Percentiles rank a stretch among this genome's conserved stretches.
Evolutionary conservation across 208 protist genomes (phyloP).

Genomic region (Trypanosoma lewisi): DNA sequence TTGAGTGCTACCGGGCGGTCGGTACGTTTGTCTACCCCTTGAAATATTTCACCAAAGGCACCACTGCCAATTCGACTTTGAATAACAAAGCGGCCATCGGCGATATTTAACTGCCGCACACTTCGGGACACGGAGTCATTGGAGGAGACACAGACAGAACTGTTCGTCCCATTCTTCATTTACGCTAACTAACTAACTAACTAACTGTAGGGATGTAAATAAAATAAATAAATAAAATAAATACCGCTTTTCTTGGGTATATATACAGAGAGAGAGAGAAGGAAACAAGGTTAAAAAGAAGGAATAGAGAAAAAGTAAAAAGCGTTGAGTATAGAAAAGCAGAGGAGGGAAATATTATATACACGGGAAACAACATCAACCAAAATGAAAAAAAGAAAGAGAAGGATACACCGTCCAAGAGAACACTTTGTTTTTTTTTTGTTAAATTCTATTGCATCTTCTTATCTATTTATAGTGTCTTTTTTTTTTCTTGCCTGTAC

Average conservation of each 20-base stretch:
- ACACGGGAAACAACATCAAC: too few species aligned
- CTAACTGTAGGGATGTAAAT: too few species aligned
- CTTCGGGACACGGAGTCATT: not conserved
- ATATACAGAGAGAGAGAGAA: too few species aligned
- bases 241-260: too few species aligned
- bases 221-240: too few species aligned
- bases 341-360: slow-evolving; percentile 1
- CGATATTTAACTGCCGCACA: slow-evolving; percentile 33
- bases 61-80: slow-evolving; percentile 92
- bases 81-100: slow-evolving; percentile 55
- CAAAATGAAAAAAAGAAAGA: slow-evolving; percentile 1
- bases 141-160: not conserved
- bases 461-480: too few species aligned
- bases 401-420: slow-evolving; percentile 1
- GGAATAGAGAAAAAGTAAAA: slow-evolving; percentile 12
- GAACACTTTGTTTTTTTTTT: too few species aligned
- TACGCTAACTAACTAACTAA: too few species aligned
- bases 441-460: too few species aligned
- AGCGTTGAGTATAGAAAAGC: not conserved
- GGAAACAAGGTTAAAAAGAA: slow-evolving; percentile 10
- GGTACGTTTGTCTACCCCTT: slow-evolving; percentile 71
- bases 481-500: slow-evolving; percentile 2
- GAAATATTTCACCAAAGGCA: slow-evolving; percentile 98
- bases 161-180: not conserved
- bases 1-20: slow-evolving; percentile 69